A percentile compares a stretch with the other conserved stretches of the same genome.
Evolutionary conservation across 2,329 filamentous ascomycete genomes (phyloP).

Genomic region (Zymoseptoria pseudotritici): DNA sequence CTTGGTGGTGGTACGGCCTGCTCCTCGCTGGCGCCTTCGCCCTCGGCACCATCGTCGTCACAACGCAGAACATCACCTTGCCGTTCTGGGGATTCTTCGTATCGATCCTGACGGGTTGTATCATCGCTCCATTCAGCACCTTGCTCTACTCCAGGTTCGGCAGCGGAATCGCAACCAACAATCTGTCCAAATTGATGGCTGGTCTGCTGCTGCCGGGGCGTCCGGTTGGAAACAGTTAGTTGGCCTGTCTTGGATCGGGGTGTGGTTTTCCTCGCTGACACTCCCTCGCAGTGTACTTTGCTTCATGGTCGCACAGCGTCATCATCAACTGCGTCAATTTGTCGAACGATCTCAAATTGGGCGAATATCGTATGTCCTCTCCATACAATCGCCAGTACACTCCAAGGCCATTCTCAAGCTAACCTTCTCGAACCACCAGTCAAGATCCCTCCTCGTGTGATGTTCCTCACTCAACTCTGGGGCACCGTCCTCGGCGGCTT

Average conservation of each 20-base stretch:
- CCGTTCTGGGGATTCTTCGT: constrained; percentile 31
- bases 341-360: constrained; percentile 50
- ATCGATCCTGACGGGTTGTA: constrained; percentile 11
- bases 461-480: constrained; percentile 52
- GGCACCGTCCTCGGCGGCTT: constrained; percentile 46
- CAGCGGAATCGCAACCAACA: constrained; percentile 53
- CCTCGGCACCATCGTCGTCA: constrained; percentile 21
- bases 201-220: constrained; percentile 45
- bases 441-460: constrained; percentile 49
- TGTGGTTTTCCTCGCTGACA: not conserved
- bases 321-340: constrained; percentile 46
- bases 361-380: constrained; percentile 45
- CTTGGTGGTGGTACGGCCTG: constrained; percentile 31
- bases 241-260: not conserved
- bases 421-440: not conserved
- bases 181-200: constrained; percentile 51
- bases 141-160: constrained; percentile 37
- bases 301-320: constrained; percentile 52
- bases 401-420: not conserved
- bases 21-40: constrained; percentile 28
- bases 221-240: constrained; percentile 43
- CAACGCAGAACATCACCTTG: constrained; percentile 28
- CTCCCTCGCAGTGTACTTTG: constrained; percentile 42
- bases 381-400: not conserved
- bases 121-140: constrained; percentile 48